Evolutionary conservation across 116 monocot genomes (phyloP).

Genomic region (Papilionanthe hybrid): DNA sequence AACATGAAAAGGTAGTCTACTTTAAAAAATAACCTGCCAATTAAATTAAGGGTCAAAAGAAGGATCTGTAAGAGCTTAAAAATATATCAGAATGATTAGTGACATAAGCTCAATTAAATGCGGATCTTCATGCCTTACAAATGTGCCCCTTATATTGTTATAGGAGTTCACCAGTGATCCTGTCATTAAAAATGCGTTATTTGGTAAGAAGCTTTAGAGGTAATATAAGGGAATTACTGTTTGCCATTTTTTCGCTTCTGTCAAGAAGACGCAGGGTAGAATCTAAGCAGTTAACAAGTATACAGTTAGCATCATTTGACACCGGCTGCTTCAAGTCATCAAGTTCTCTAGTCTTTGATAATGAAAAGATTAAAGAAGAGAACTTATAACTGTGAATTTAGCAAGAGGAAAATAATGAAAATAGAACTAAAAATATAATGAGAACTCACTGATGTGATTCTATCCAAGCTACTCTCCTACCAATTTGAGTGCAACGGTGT

Average conservation of each 20-base stretch:
- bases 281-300: constrained; percentile 84
- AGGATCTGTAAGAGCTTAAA: neutral
- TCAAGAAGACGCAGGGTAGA: constrained; percentile 85
- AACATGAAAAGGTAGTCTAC: neutral
- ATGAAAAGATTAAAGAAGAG: neutral
- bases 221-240: neutral
- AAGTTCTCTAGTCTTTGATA: constrained; percentile 49
- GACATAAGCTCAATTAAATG: neutral
- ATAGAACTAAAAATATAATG: neutral
- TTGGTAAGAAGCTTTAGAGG: neutral
- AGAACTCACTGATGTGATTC: neutral
- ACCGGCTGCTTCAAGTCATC: constrained; percentile 83
- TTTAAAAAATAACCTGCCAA: neutral
- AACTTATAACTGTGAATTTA: neutral
- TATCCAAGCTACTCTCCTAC: constrained; percentile 44
- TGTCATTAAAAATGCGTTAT: constrained; percentile 15
- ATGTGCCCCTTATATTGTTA: constrained; percentile 93
- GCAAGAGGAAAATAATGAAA: neutral
- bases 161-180: constrained; percentile 79
- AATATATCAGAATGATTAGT: neutral
- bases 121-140: constrained; percentile 59
- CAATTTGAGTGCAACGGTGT: constrained; percentile 91
- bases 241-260: constrained; percentile 26
- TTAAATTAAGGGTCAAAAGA: neutral
- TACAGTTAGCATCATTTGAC: constrained; percentile 89